Percentiles rank a stretch among this genome's conserved stretches.
Conservation (phyloP, 2,329 filamentous ascomycete species). For the Lasiodiplodia hormozganensis region DNA sequence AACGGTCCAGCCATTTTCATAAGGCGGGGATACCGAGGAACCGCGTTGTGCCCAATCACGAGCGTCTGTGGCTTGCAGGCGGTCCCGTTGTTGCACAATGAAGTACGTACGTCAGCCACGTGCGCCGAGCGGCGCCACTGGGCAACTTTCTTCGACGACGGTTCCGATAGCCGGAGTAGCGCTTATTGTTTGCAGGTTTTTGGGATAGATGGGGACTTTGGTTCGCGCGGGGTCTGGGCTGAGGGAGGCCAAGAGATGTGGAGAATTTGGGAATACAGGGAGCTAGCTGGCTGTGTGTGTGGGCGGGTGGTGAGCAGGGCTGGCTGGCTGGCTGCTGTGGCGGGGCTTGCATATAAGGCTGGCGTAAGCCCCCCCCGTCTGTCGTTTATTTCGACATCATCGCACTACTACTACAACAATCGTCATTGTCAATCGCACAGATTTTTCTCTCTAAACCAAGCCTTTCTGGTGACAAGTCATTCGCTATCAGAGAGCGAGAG, state of each 20-base stretch:
- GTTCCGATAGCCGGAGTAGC: slow-evolving; percentile 8
- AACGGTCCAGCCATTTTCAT: neutral
- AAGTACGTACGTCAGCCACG: slow-evolving; percentile 11
- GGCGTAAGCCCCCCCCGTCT: no score
- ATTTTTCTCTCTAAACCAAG: no score
- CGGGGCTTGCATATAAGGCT: no score
- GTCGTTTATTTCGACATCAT: no score
- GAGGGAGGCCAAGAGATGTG: neutral
- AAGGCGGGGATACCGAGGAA: neutral
- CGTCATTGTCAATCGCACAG: no score
- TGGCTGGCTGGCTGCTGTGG: no score
- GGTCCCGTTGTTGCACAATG: neutral
- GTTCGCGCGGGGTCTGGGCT: neutral
- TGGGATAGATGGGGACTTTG: neutral
- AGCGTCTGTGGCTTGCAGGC: neutral
- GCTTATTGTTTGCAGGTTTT: neutral
- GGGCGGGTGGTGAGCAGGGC: no score
- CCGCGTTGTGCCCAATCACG: neutral
- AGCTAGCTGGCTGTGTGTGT: no score
- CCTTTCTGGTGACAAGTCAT: no score
- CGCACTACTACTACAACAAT: no score
- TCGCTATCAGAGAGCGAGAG: no score
- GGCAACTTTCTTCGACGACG: neutral
- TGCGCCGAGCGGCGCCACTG: neutral
- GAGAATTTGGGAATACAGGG: no score